These are phyloP conservation scores for Starmerella floris DNA, from an alignment of 805 yeast species.

Conservation along the genomic window DNA sequence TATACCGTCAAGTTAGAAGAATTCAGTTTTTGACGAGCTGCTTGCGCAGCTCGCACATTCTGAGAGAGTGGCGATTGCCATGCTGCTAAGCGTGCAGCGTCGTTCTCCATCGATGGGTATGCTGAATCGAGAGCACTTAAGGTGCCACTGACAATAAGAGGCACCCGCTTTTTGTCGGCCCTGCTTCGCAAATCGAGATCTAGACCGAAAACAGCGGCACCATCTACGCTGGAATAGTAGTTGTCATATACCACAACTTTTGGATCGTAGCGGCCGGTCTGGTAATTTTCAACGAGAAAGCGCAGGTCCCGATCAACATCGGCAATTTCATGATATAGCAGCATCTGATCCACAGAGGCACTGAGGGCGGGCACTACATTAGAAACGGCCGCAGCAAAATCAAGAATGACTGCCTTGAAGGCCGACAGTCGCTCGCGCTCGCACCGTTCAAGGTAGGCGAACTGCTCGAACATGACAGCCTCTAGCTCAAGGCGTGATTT, in stretches of 20 bases:
- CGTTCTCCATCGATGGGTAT: slow-evolving; percentile 54
- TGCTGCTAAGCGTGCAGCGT: slow-evolving; percentile 48
- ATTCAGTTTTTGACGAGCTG: slow-evolving; percentile 16
- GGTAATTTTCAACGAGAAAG: slow-evolving; percentile 50
- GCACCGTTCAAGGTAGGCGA: slow-evolving; percentile 67
- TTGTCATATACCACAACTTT: slow-evolving; percentile 62
- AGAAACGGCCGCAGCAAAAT: slow-evolving; percentile 54
- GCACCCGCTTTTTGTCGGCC: slow-evolving; percentile 60
- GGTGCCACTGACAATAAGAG: slow-evolving; percentile 48
- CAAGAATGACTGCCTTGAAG: slow-evolving; percentile 59
- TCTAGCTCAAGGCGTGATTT: slow-evolving; percentile 58
- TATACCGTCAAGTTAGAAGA: slow-evolving; percentile 7
- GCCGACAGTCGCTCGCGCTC: slow-evolving; percentile 68
- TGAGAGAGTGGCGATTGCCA: slow-evolving; percentile 47
- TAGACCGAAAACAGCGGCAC: slow-evolving; percentile 63
- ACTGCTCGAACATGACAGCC: slow-evolving; percentile 54
- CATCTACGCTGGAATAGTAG: slow-evolving; percentile 53
- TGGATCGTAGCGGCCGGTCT: slow-evolving; percentile 66
- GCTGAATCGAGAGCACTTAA: slow-evolving; percentile 52
- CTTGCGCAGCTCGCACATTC: slow-evolving; percentile 29
- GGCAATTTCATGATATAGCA: slow-evolving; percentile 56
- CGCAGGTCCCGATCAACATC: slow-evolving; percentile 57
- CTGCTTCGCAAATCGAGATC: slow-evolving; percentile 59
- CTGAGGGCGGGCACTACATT: slow-evolving; percentile 47
- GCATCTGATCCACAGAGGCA: slow-evolving; percentile 44